These are phyloP conservation scores for Bauhinia variegata DNA, from an alignment of 306 rosid genomes.

Conservation along the genomic window DNA sequence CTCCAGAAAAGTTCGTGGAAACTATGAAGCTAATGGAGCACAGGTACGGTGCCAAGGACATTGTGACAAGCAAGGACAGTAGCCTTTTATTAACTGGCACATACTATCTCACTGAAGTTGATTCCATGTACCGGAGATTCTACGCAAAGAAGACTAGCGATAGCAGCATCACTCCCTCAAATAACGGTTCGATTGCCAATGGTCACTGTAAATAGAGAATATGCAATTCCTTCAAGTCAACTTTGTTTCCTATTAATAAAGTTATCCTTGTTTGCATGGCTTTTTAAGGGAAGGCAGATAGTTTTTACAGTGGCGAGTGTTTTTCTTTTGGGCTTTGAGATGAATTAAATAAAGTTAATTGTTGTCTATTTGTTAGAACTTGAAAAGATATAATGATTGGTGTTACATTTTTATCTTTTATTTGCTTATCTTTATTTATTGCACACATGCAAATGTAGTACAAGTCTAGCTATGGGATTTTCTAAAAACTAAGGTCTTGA, in stretches of 20 bases:
- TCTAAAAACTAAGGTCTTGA: too few relatives aligned
- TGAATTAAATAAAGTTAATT: conserved; percentile 1
- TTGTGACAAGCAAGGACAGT: conserved; percentile 81
- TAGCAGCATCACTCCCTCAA: conserved; percentile 26
- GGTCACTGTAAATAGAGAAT: conserved; percentile 53
- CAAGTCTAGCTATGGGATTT: too few relatives aligned
- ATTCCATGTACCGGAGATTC: conserved; percentile 85
- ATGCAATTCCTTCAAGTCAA: conserved; percentile 16
- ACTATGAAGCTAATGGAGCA: conserved; percentile 93
- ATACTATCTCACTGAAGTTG: conserved; percentile 96
- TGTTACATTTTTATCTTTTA: too few relatives aligned
- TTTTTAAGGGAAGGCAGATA: conserved; percentile 40
- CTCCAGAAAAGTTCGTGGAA: conserved; percentile 79
- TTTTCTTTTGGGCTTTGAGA: neutral
- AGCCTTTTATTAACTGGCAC: conserved; percentile 82
- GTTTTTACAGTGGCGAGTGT: conserved; percentile 30
- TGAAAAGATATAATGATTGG: too few relatives aligned
- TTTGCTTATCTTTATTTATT: neutral
- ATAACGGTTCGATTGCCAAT: conserved; percentile 56
- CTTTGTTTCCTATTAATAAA: conserved; percentile 31
- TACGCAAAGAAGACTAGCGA: conserved; percentile 56
- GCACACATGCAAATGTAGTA: neutral
- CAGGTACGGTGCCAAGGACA: conserved; percentile 92
- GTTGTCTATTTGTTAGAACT: neutral
- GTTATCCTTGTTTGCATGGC: conserved; percentile 29